Conservation (phyloP, 441 rosid species). For the Populus hybrid region DNA sequence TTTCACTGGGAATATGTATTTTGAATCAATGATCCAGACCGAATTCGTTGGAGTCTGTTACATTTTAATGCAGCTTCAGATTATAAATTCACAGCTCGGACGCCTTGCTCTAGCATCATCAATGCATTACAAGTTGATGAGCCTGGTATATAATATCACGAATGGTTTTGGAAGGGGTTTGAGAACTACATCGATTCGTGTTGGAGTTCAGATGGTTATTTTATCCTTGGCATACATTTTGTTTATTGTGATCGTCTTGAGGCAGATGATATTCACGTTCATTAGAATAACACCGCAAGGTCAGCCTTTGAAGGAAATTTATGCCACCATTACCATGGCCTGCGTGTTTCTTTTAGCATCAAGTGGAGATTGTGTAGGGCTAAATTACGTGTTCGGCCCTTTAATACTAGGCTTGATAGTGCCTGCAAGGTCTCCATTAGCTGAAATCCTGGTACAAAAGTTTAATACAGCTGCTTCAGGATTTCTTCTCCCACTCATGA, state of each 20-base stretch:
- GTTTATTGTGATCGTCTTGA: neutral
- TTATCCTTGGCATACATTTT: neutral
- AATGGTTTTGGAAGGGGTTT: constrained; percentile 6
- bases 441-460: constrained; percentile 22
- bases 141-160: neutral
- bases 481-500: constrained; percentile 24
- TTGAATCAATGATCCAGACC: neutral
- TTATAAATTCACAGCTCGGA: constrained; percentile 35
- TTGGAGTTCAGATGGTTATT: neutral
- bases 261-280: constrained; percentile 18
- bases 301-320: constrained; percentile 21
- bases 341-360: constrained; percentile 13
- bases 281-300: constrained; percentile 34
- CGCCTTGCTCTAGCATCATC: constrained; percentile 32
- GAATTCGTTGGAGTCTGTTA: constrained; percentile 33
- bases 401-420: constrained; percentile 28
- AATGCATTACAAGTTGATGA: constrained; percentile 21
- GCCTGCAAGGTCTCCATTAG: constrained; percentile 44
- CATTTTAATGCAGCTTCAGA: constrained; percentile 30
- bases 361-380: constrained; percentile 17
- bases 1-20: neutral
- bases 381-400: constrained; percentile 22
- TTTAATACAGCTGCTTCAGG: constrained; percentile 27
- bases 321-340: constrained; percentile 6
- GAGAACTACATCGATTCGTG: neutral